Base-by-base conservation (phyloP, 352 stramenopile genomes). In the Globisporangium abappressorium region DNA sequence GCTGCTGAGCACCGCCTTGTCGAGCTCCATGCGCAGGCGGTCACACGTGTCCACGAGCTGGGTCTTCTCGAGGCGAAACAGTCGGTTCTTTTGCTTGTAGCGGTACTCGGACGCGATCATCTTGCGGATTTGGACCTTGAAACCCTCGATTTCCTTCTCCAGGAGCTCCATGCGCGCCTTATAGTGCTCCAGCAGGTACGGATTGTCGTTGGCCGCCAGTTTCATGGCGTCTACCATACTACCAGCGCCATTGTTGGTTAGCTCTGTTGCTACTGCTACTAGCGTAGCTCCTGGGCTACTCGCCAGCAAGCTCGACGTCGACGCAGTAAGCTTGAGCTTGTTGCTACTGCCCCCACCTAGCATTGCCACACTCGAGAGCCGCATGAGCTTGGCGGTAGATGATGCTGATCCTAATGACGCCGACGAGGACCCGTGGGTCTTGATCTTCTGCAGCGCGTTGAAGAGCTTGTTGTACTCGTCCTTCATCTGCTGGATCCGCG, bases 81-180 rank as follows among this genome's bases (percentile, higher is more conserved):
- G 57, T 1, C 76, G 74, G 36, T 89, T 91, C 66, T 90, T 88
- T 47, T 90, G 83, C 70, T 91, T 92, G 70, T 90, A 75, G 9
- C 78, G 77, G 62, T 92, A 89, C 65, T 94, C 82, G 7, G 81
- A 87, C 30, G 84, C 82, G 59, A 92, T 92, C 81, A 94, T 89
- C 56, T 89, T 91, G 62, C 84, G 82, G 66, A 94, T 84, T 64
- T 91, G 85, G 34, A 87, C 64, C 51, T 91, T 84, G 28, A 92
- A 64, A 0, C 72, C 77, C 51, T 92, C 81, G 5, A 87, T 78
- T 26, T 90, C 72, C 3, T 79, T 80, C 38, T 89, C 76, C 7
- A 89, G 65, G 22, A 79, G 73, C 47, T 89, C 78, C 56, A 85
- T 69, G 69, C 81, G 80, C 28, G 66, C 65, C 30, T 79, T 78